Evolutionary conservation across 1,284 basidiomycete genomes (phyloP).

Genomic region (Phellopilus nigrolimitatus): DNA sequence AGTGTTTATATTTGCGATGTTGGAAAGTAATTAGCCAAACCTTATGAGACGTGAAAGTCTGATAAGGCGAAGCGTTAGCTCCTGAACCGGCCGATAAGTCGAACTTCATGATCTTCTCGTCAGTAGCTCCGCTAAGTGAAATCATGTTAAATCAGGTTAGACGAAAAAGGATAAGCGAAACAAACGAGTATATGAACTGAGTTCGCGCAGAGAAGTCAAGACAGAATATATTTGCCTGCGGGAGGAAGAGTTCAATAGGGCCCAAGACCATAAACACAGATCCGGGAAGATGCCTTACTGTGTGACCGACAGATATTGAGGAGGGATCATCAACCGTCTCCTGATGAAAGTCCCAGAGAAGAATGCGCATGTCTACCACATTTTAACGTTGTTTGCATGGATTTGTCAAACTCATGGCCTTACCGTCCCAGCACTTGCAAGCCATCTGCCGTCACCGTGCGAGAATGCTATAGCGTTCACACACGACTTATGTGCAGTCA

Average conservation of each 20-base stretch:
- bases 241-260: not conserved
- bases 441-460: conserved; percentile 53
- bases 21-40: conserved; percentile 26
- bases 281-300: conserved; percentile 30
- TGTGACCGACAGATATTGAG: conserved; percentile 44
- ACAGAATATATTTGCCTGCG: conserved; percentile 61
- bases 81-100: conserved; percentile 37
- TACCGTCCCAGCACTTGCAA: conserved; percentile 79
- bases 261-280: not conserved
- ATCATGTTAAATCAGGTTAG: not conserved
- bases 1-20: conserved; percentile 18
- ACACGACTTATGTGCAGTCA: conserved; percentile 60
- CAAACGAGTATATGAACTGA: conserved; percentile 56
- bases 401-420: no score
- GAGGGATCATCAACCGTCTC: conserved; percentile 48
- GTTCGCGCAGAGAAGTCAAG: conserved; percentile 64
- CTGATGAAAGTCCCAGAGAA: conserved; percentile 69
- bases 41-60: conserved; percentile 28
- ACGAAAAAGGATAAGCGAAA: conserved; percentile 6
- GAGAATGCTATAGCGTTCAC: conserved; percentile 69
- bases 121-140: conserved; percentile 67
- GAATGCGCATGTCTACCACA: conserved; percentile 49
- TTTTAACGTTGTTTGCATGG: no score
- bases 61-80: conserved; percentile 25
- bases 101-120: conserved; percentile 52